Conservation (phyloP, 441 rosid genomes). For the Populus tomentosa region DNA sequence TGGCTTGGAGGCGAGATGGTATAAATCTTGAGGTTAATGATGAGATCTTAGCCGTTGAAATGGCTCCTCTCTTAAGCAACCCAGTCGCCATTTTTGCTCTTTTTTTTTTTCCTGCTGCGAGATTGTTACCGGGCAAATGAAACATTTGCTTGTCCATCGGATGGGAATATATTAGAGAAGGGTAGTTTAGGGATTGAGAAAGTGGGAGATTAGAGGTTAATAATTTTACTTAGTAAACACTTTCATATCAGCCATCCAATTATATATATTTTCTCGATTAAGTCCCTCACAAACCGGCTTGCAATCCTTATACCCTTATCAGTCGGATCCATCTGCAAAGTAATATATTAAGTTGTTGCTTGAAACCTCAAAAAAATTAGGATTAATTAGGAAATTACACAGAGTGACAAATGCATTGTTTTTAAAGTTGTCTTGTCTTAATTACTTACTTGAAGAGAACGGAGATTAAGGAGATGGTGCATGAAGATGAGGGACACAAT, state of each 20-base stretch:
- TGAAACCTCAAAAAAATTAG: too few relatives aligned
- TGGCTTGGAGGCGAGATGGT: slow-evolving; percentile 39
- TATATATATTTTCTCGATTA: too few relatives aligned
- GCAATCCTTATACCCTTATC: too few relatives aligned
- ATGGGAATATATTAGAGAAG: background rate
- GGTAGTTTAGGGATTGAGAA: slow-evolving; percentile 11
- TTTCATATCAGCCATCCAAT: background rate
- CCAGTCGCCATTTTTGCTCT: slow-evolving; percentile 46
- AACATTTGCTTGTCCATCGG: background rate
- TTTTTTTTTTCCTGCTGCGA: background rate
- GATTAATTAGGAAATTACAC: too few relatives aligned
- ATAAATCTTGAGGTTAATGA: slow-evolving; percentile 29
- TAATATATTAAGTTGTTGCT: too few relatives aligned
- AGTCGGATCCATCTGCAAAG: too few relatives aligned
- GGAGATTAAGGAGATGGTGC: too few relatives aligned
- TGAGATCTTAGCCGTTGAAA: slow-evolving; percentile 29
- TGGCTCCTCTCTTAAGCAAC: slow-evolving; percentile 50
- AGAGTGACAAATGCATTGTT: too few relatives aligned
- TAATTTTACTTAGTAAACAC: background rate
- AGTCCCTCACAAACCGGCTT: too few relatives aligned
- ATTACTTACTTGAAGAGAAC: too few relatives aligned
- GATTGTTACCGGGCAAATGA: background rate
- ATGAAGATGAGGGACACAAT: background rate
- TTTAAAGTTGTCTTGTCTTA: too few relatives aligned
- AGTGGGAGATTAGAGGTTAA: background rate